Evolutionary conservation across 2,329 filamentous ascomycete genomes (phyloP), one percentile per base, ranked within the genome.

Genomic region (Zymoseptoria tritici): DNA sequence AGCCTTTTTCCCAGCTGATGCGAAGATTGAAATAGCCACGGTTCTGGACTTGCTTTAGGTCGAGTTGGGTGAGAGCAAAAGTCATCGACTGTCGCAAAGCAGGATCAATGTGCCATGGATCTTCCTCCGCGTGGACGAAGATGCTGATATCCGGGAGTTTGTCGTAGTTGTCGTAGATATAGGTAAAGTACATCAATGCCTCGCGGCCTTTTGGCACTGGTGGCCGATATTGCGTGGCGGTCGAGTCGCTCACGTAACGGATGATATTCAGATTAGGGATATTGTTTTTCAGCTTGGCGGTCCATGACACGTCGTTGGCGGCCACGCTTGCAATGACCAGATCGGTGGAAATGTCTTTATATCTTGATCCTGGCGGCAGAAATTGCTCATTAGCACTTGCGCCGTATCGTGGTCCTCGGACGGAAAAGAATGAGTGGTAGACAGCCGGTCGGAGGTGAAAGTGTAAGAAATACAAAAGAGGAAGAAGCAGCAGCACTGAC

Each of bases 91-190:
- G n/a, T 55, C 56, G 52, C 54, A 57, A 11, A 60, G 63, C 54
- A 11, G 49, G 55, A 24, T 63, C 63, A 4, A 63, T 49, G 49
- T 65, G 63, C 63, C 63, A 65, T 8, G 61, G 56, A 5, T 53
- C 54, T 29, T 63, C 63, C 24, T 61, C 57, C 22, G 81, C 78
- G 67, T 87, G 85, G 69, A 84, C 79, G 72, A 87, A 85, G 64
- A 86, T 79, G 26, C 77, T 76, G 62, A 85, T 77, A 55, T 84
- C 81, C 2, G 82, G 79, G 3, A 87, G 77, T 4, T 76, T 67
- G 64, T 85, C 77, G 72, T 87, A 86, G 69, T 81, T 78, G 68
- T 85, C 82, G 67, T 84, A 78, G 63, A 86, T 78, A 71, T 84
- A 85, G 24, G 79, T 81, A 42, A 85, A 76, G 68, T 86, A 86